Percentiles rank a stretch among this genome's conserved stretches.
These are phyloP conservation scores for Tetracladium setigerum DNA, from an alignment of 495 filamentous ascomycete genomes.

Conservation along the genomic window DNA sequence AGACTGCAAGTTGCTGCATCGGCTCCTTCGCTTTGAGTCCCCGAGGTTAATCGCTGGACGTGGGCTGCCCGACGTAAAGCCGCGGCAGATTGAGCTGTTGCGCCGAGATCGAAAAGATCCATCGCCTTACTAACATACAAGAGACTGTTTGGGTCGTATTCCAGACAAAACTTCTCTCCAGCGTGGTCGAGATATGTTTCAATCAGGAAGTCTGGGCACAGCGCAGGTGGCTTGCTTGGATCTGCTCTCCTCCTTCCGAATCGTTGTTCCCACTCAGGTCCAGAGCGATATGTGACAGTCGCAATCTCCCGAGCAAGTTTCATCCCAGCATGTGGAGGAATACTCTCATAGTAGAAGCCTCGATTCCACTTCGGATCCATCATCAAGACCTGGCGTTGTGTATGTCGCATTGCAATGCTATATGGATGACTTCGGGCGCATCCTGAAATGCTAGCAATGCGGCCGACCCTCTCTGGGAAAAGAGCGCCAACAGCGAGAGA, in stretches of 20 bases:
- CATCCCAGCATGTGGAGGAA: conserved; percentile 94
- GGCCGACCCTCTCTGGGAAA: conserved; percentile 71
- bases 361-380: conserved; percentile 96
- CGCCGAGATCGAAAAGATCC: conserved; percentile 93
- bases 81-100: conserved; percentile 46
- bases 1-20: conserved; percentile 59
- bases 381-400: conserved; percentile 96
- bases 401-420: conserved; percentile 98
- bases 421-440: conserved; percentile 96
- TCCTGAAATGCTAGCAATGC: conserved; percentile 84
- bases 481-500: conserved; percentile 84
- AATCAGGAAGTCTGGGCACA: conserved; percentile 96
- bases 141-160: conserved; percentile 93
- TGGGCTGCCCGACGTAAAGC: conserved; percentile 31
- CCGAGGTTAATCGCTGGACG: conserved; percentile 10
- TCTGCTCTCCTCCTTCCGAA: conserved; percentile 89
- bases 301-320: conserved; percentile 97
- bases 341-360: conserved; percentile 87
- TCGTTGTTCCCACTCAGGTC: conserved; percentile 94
- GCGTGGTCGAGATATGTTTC: conserved; percentile 98
- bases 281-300: conserved; percentile 93
- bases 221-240: conserved; percentile 72
- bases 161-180: conserved; percentile 97
- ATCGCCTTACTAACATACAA: conserved; percentile 98
- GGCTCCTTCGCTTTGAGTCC: conserved; percentile 11